Evolutionary conservation across 805 yeast genomes (phyloP).

Genomic region (Saturnispora diversa): DNA sequence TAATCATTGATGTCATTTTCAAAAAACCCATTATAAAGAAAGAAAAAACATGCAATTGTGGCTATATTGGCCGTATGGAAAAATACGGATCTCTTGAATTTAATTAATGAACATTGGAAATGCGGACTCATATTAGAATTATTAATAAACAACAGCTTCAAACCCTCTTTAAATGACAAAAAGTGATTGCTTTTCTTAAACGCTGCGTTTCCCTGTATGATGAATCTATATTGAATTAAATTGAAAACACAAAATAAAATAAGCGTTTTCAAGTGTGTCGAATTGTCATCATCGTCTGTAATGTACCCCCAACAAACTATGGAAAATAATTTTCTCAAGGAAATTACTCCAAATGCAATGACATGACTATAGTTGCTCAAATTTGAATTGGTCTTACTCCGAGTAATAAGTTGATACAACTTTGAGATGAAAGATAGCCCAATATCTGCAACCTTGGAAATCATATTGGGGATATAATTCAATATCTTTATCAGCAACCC

Average conservation of each 20-base stretch:
- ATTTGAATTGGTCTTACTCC: not conserved
- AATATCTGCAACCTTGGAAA: conserved; percentile 19
- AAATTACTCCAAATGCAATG: conserved; percentile 23
- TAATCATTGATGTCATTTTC: not conserved
- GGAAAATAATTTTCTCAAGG: conserved; percentile 24
- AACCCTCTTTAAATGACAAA: conserved; percentile 16
- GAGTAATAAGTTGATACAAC: conserved; percentile 2
- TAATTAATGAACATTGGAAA: not conserved
- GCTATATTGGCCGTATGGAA: not conserved
- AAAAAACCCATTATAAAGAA: conserved; percentile 2
- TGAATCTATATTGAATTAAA: conserved; percentile 24
- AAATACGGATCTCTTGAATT: conserved; percentile 4
- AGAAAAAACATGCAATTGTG: not conserved
- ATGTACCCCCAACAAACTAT: conserved; percentile 26
- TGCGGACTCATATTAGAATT: not conserved
- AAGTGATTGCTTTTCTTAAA: not conserved
- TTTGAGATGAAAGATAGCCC: conserved; percentile 11
- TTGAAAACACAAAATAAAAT: conserved; percentile 20
- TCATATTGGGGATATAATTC: conserved; percentile 21
- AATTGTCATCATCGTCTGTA: conserved; percentile 24
- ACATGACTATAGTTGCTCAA: conserved; percentile 13
- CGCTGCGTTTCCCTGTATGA: conserved; percentile 17
- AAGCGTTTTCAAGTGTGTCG: conserved; percentile 24
- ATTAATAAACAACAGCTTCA: conserved; percentile 15
- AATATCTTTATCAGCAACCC: conserved; percentile 18